Conservation (phyloP, 202 grass and related monocot species). For the Miscanthus sacchariflorus region DNA sequence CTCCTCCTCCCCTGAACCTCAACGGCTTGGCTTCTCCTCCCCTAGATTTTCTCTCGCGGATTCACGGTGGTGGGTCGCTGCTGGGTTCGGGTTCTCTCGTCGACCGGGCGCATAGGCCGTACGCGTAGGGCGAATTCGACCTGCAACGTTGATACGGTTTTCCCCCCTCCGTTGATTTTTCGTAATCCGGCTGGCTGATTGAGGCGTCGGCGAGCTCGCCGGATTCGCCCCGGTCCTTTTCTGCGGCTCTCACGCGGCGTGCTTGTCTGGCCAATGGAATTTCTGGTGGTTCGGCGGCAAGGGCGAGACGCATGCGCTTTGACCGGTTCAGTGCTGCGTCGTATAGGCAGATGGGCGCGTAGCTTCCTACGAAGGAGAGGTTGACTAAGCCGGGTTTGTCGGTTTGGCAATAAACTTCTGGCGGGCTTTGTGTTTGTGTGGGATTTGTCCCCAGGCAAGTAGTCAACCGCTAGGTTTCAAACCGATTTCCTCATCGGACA, state of each 20-base stretch:
- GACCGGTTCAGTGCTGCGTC: constrained; percentile 35
- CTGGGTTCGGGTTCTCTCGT: background rate
- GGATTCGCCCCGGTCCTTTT: background rate
- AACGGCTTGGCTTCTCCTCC: background rate
- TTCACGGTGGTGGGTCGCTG: background rate
- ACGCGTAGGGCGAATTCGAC: background rate
- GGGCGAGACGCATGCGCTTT: background rate
- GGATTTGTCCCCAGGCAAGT: background rate
- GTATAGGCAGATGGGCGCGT: background rate
- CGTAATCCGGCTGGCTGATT: background rate
- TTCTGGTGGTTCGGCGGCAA: background rate
- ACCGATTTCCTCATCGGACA: background rate
- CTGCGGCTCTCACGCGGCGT: background rate
- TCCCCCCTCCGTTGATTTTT: background rate
- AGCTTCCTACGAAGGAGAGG: constrained; percentile 16
- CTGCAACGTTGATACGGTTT: background rate
- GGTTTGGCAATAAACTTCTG: constrained; percentile 18
- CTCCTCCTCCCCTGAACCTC: background rate
- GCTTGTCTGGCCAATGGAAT: background rate
- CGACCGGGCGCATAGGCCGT: background rate
- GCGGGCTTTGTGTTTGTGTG: background rate
- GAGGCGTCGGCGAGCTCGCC: background rate
- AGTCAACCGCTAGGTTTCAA: background rate
- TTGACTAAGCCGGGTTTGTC: background rate
- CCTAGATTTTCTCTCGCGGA: background rate